Evolutionary conservation across 129 eudicot species (phyloP), one percentile per base, ranked within the genome.

Genomic region (Helianthus tuberosus): DNA sequence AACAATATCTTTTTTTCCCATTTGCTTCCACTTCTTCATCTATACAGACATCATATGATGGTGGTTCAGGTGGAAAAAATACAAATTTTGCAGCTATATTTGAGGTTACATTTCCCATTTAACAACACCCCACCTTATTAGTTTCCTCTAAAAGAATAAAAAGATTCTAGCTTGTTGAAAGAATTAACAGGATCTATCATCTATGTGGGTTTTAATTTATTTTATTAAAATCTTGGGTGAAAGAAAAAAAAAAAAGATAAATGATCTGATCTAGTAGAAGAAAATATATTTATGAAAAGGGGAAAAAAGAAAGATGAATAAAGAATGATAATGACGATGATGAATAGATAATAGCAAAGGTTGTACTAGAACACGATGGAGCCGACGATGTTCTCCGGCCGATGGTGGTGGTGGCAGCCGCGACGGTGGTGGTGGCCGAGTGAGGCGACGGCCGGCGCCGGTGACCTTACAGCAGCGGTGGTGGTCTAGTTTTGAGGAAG

Each of bases 21-120:
- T 72, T 72, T 50, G 69, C 70, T 35, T 64, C 11, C 13, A 55
- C 68, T 5, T 79, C 89, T 57, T 84, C 91, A n/a, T 91, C 97
- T 61, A 48, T 81, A 44, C 47, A 76, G 47, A 94, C 93, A 58
- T 91, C 93, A 62, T 94, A 94, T 1, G 96, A 86, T n/a, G 99
- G 91, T 63, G 99, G 99, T 66, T 90, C 96, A 20, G 99, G 99
- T 69, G 99, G 99, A 20, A 94, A 94, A 71, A 94, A 94, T 14
- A 97, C 99, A 69, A 94, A 94, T 63, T 78, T 94, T 64, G 99
- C 93, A 6, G 99, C 99, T 73, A 94, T 93, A 69, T 76, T 85
- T 29, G 99, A 90, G 55, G 99, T 94, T 77, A 91, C 93, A 82
- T 90, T 94, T 27, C 99, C 99, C 99, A 94, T 94, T 78, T 77